Conservation (phyloP, 1,284 basidiomycete species). For the Phenoliferia sp. region DNA sequence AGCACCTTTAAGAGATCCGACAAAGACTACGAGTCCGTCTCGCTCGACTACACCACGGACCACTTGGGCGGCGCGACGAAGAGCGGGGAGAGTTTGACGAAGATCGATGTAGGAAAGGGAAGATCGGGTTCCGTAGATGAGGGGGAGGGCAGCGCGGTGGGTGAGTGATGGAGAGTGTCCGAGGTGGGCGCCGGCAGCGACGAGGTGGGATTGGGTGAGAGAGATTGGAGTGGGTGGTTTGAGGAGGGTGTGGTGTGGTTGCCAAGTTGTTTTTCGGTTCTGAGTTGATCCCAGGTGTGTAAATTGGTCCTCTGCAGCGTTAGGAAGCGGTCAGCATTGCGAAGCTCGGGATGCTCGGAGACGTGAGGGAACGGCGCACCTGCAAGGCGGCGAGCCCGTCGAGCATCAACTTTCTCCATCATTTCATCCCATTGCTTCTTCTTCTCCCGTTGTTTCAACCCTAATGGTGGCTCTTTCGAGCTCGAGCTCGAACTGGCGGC, state of each 20-base stretch:
- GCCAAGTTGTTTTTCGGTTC: conserved; percentile 63
- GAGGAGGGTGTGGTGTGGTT: conserved; percentile 66
- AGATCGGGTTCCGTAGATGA: conserved; percentile 86
- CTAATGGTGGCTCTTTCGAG: background rate
- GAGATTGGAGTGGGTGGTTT: conserved; percentile 59
- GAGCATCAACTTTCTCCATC: background rate
- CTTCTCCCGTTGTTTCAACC: background rate
- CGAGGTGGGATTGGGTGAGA: conserved; percentile 77
- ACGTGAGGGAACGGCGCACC: background rate
- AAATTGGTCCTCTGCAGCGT: background rate
- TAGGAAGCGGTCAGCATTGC: too few species aligned
- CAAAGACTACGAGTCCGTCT: conserved; percentile 82
- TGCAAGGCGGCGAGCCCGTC: background rate
- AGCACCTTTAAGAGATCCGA: conserved; percentile 52
- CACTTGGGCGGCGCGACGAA: conserved; percentile 83
- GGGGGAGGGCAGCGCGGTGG: conserved; percentile 84
- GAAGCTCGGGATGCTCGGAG: background rate
- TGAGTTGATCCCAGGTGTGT: conserved; percentile 68
- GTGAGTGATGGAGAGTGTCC: conserved; percentile 80
- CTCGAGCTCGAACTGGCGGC: background rate
- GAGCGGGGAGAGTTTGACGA: conserved; percentile 84
- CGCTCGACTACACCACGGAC: conserved; percentile 74
- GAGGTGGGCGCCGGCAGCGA: conserved; percentile 89
- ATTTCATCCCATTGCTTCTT: background rate
- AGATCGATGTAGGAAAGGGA: conserved; percentile 92